Base-by-base conservation (phyloP, 2,329 filamentous ascomycete genomes). In the Venturia oleaginea region DNA sequence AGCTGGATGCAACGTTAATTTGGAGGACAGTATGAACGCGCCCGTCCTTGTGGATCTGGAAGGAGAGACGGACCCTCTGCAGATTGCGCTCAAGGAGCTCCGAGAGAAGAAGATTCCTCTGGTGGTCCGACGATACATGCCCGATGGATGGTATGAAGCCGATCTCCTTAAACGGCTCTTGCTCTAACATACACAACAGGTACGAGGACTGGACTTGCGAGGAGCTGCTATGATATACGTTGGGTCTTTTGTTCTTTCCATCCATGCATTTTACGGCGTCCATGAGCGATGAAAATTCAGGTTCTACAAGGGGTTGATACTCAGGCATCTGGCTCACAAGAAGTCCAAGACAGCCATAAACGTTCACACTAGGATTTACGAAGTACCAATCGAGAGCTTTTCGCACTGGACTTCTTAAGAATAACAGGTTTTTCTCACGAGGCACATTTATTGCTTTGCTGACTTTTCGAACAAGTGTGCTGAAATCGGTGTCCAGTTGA, bases 131-230 rank as follows among this genome's bases (percentile, higher is more conserved):
- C 86, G 94, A 73, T 99, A 97, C 79, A 84, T 99, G 74, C 94
- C 94, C 27, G 94, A 99, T 79, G 94, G 94, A 80, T 96, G 86
- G 91, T 95, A 83, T 82, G 90, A 84, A 38, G 61, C 46, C 3
- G 4, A 13, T 30, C 34, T 61, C 34, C 11, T 4, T 51, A 24
- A n/a, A 22, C 17, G 38, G 10, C 27, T 30, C 27, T 10, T 15
- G 8, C 7, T n/a, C 43, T 65, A 69, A 73, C 65, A 75, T 61
- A 42, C 63, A 40, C 62, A 46, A 46, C 69, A 93, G 90, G 80
- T 97, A 97, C 77, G 94, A 99, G 83, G 94, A 99, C 77, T 99
- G 94, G 94, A 96, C 92, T 42, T 97, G 92, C 78, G 94, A 97
- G 79, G 94, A 99, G 78, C 82, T 97, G 68, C 83, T 96, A 42